Conservation (phyloP, 352 stramenopile genomes). For the Plasmopara muralis region DNA sequence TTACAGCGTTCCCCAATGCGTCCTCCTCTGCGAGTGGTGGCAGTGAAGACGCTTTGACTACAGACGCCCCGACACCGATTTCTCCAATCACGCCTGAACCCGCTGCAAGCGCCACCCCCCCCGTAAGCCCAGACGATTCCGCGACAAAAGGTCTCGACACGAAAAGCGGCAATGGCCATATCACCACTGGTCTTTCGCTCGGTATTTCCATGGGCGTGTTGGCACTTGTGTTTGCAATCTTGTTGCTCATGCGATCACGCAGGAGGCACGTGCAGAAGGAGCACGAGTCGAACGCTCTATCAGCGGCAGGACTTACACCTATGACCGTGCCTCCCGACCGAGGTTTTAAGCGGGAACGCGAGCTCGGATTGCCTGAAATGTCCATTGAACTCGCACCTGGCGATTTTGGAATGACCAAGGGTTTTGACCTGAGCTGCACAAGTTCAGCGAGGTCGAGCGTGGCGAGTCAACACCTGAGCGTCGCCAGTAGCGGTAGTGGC, state of each 20-base stretch:
- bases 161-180: background rate
- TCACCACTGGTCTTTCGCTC: constrained; percentile 14
- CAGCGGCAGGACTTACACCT: constrained; percentile 8
- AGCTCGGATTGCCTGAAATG: constrained; percentile 33
- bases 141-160: constrained; percentile 2
- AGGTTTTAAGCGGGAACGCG: constrained; percentile 26
- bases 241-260: constrained; percentile 20
- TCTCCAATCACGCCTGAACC: constrained; percentile 1
- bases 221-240: constrained; percentile 18
- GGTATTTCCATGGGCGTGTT: constrained; percentile 26
- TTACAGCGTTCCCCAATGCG: constrained; percentile 5
- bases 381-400: constrained; percentile 34
- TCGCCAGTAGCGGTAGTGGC: constrained; percentile 23
- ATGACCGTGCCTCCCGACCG: constrained; percentile 19
- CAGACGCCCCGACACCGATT: background rate
- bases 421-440: constrained; percentile 23
- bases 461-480: constrained; percentile 17
- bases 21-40: constrained; percentile 6
- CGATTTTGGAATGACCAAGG: constrained; percentile 25
- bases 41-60: background rate
- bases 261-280: constrained; percentile 14
- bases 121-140: constrained; percentile 11
- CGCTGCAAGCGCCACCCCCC: background rate
- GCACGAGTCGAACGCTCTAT: constrained; percentile 1
- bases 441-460: constrained; percentile 26